A percentile compares a stretch with the other conserved stretches of the same genome.
phyloP scores from a whole-genome alignment of 2,329 filamentous ascomycete species.

The Trichothecium sympodiale region DNA sequence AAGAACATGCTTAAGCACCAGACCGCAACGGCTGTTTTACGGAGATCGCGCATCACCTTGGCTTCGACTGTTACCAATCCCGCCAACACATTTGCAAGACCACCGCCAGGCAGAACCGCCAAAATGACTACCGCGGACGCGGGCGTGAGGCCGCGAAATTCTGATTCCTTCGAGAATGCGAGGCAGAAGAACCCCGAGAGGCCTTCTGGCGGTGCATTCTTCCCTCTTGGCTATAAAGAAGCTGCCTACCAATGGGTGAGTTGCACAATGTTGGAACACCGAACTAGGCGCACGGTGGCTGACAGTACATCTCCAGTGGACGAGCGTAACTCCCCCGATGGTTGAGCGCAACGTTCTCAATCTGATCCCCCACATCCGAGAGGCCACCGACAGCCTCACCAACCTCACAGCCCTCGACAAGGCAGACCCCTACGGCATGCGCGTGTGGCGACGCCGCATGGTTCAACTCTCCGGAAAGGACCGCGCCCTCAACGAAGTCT shows the following conservation, averaged over 20 bases:
- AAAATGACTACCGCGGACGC: slow-evolving; percentile 23
- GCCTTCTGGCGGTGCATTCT: slow-evolving; percentile 36
- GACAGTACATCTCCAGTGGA: slow-evolving; percentile 51
- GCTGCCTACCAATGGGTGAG: slow-evolving; percentile 84
- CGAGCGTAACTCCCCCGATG: slow-evolving; percentile 64
- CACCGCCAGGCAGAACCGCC: slow-evolving; percentile 5
- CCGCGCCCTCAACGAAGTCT: slow-evolving; percentile 85
- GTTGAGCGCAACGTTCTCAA: slow-evolving; percentile 85
- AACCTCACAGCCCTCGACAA: slow-evolving; percentile 28
- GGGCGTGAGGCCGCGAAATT: slow-evolving; percentile 11
- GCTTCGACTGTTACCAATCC: slow-evolving; percentile 12
- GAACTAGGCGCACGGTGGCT: neutral
- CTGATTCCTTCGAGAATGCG: slow-evolving; percentile 6
- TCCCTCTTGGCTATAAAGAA: slow-evolving; percentile 85
- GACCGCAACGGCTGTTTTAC: slow-evolving; percentile 25
- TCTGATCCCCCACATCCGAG: slow-evolving; percentile 71
- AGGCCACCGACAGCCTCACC: slow-evolving; percentile 58
- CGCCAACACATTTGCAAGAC: too few relatives aligned
- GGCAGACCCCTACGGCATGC: slow-evolving; percentile 71
- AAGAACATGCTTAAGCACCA: slow-evolving; percentile 34
- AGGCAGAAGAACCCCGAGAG: slow-evolving; percentile 16
- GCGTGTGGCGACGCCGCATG: slow-evolving; percentile 78
- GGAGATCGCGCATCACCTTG: slow-evolving; percentile 28
- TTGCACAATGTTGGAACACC: slow-evolving; percentile 8
- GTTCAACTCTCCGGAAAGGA: slow-evolving; percentile 78